These are phyloP conservation scores for Phytophthora capsici DNA, from an alignment of 352 stramenopile species.

Conservation along the genomic window DNA sequence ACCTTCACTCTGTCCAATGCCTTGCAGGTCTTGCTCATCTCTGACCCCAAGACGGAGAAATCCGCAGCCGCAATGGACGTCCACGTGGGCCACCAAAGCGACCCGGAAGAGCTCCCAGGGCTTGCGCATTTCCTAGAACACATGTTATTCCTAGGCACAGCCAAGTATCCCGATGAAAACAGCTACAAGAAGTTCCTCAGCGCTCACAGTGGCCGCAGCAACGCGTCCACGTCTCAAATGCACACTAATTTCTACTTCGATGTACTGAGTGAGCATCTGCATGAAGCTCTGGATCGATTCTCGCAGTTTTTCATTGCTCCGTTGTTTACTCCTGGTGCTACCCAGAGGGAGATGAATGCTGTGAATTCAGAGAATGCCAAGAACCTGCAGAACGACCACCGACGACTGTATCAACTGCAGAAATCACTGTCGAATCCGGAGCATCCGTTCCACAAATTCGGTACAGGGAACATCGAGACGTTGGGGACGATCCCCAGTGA, in stretches of 20 bases:
- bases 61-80: conserved; percentile 95
- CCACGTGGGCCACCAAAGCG: conserved; percentile 93
- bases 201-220: conserved; percentile 93
- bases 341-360: conserved; percentile 95
- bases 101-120: conserved; percentile 86
- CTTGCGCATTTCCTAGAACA: conserved; percentile 96
- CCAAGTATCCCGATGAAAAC: conserved; percentile 96
- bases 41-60: conserved; percentile 92
- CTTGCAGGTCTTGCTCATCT: conserved; percentile 86
- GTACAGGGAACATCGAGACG: conserved; percentile 89
- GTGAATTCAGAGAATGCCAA: conserved; percentile 98
- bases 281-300: conserved; percentile 95
- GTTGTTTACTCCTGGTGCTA: conserved; percentile 90
- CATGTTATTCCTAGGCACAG: conserved; percentile 97
- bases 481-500: conserved; percentile 52
- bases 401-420: conserved; percentile 84
- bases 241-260: conserved; percentile 99
- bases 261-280: conserved; percentile 79
- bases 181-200: conserved; percentile 95
- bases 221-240: conserved; percentile 96
- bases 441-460: conserved; percentile 92
- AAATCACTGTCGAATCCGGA: conserved; percentile 72
- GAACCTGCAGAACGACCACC: conserved; percentile 94
- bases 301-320: conserved; percentile 98
- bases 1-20: conserved; percentile 56